Base-by-base conservation (phyloP, 2,329 filamentous ascomycete species). In the Gnomoniopsis smithogilvyi region DNA sequence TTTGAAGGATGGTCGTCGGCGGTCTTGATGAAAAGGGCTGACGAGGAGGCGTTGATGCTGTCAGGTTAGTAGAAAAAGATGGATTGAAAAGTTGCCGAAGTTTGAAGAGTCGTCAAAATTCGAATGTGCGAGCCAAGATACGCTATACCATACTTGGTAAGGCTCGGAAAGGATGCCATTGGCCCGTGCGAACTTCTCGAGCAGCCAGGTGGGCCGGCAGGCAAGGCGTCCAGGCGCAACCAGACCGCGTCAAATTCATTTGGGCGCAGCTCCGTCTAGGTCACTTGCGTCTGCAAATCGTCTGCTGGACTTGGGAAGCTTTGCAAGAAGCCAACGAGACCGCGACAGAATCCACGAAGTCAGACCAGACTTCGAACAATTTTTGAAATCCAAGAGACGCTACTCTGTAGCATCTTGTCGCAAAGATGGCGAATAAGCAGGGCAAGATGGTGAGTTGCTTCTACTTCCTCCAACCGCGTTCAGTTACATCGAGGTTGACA, bases 371-470 rank as follows among this genome's bases (percentile, higher is more conserved):
- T 74, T 76, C 68, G 71, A 64, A 70, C 73, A 78, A 77, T 79
- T 80, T 77, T 82, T 77, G 71, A 68, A 72, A 67, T 68, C 58
- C 45, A 64, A 64, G 68, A 74, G 68, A 71, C 72, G 77, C 74
- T 76, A 73, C 72, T 66, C 65, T 62, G 72, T 74, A 73, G 75
- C 77, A 73, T 70, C 66, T 71, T 67, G 65, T 67, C 64, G 69
- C 70, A 72, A 87, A 75, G 67, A 88, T 88, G 87, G 85, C 88
- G 73, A 94, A 96, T 85, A 96, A 96, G 78, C 93, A 97, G 79
- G 95, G 95, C 79, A 98, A 99, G 85, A 98, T 99, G 95, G 95
- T 98, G 82, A 84, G 91, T 87, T 45, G 62, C 60, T 54, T 46
- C 38, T n/a, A 30, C 53, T 65, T 65, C 4, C 64, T 63, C 67